Evolutionary conservation across 1,284 basidiomycete genomes (phyloP), one percentile per base, ranked within the genome.

Genomic region (Boletus hoseneyae): DNA sequence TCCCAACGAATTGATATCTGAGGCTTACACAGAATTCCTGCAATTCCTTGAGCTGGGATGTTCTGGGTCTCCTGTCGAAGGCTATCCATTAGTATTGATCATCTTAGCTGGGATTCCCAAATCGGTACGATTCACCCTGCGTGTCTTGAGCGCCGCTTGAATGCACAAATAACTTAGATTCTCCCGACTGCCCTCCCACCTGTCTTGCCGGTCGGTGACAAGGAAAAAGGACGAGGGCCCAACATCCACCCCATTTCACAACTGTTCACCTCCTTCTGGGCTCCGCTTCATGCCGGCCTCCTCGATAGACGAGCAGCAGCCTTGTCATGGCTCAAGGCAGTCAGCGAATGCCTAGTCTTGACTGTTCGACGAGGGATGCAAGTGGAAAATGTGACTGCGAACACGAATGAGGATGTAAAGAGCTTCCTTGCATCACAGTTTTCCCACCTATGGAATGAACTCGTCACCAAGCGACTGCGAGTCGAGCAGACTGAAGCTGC

Each of bases 201-300:
- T 4, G 53, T 62, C 25, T 45, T 57, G 3, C 41, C 35, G 15
- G 33, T 53, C 6, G 33, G 6, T 12, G 41, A 35, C 4, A 16
- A 45, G 19, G 27, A 4, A 9, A 34, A 23, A 6, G 23, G 36
- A 29, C 40, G 21, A 15, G 32, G 8, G 5, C 6, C n/a, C 6
- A 12, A 11, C 11, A 30, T 42, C 11, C 52, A 64, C 23, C 67
- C 70, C 16, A 58, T 80, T 1, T 59, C 64, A 0, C 73, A 76
- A n/a, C 68, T 95, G 30, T 85, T 91, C 61, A 68, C 71, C 1
- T 80, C 87, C 0, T 84, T 95, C 59, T 93, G 90, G 87, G 79
- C 81, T 9, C 87, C 88, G 0, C 67, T 90, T 0, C 81, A 86
- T 43, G 80, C 80, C 12, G 79, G 81, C 16, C 56, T 74, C 75